Conservation (phyloP, 2,329 filamentous ascomycete genomes). For the Scortechinia acanthostroma region DNA sequence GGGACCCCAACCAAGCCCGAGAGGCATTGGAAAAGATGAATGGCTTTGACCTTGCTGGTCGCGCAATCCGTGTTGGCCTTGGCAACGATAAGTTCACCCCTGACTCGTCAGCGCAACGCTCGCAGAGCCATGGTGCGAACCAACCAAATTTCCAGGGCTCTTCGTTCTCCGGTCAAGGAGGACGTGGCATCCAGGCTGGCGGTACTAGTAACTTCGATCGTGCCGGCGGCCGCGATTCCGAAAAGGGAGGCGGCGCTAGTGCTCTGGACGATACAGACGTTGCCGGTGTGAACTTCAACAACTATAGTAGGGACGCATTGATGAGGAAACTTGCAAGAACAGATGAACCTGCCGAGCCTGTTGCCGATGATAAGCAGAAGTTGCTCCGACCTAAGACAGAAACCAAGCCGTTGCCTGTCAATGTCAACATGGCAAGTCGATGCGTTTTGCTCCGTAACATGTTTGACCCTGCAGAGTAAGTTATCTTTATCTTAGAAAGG, state of each 20-base stretch:
- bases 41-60: conserved; percentile 93
- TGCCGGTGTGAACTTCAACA: conserved; percentile 97
- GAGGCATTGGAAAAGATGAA: conserved; percentile 99
- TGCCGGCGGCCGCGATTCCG: conserved; percentile 78
- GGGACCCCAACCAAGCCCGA: conserved; percentile 81
- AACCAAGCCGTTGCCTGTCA: conserved; percentile 71
- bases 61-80: conserved; percentile 94
- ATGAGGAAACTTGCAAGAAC: conserved; percentile 97
- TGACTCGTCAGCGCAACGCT: conserved; percentile 85
- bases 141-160: conserved; percentile 76
- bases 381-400: conserved; percentile 74
- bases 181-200: conserved; percentile 76
- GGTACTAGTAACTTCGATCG: conserved; percentile 67
- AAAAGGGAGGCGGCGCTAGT: conserved; percentile 85
- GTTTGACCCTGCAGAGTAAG: conserved; percentile 88
- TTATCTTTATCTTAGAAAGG: conserved; percentile 15
- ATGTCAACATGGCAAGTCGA: conserved; percentile 84
- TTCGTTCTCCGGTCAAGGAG: conserved; percentile 82
- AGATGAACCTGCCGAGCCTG: conserved; percentile 67
- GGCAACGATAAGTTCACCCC: conserved; percentile 99
- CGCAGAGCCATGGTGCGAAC: conserved; percentile 74
- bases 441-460: conserved; percentile 93
- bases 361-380: conserved; percentile 54
- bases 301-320: conserved; percentile 94
- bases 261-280: conserved; percentile 96